A percentile compares a stretch with the other conserved stretches of the same genome.
Conservation (phyloP, 768 basidiomycete species). For the Leccinum truebloodii region DNA sequence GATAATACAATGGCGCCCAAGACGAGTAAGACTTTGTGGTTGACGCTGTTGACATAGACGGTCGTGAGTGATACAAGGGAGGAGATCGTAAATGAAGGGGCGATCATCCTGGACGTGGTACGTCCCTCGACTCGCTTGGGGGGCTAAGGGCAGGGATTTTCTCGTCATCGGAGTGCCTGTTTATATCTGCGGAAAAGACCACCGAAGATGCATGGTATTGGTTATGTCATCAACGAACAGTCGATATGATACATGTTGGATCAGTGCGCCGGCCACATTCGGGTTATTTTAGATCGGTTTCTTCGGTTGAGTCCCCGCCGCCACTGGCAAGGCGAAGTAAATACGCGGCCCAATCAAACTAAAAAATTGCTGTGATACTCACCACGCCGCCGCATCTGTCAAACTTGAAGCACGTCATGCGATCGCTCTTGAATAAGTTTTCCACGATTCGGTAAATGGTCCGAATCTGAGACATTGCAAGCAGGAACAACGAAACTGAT, state of each 20-base stretch:
- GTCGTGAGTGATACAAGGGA: slow-evolving; percentile 8
- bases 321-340: not conserved
- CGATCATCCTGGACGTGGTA: not conserved
- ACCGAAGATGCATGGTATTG: not conserved
- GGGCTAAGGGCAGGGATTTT: not conserved
- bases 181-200: slow-evolving; percentile 8
- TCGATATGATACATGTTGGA: not conserved
- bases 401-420: not conserved
- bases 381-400: not conserved
- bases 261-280: not conserved
- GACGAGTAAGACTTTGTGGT: not conserved
- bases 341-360: not conserved
- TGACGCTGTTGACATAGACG: not conserved
- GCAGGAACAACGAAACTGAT: not conserved
- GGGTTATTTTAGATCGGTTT: not conserved
- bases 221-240: not conserved
- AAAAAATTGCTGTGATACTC: not conserved
- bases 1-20: not conserved
- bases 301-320: not conserved
- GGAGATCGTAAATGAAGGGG: not conserved
- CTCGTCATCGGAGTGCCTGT: not conserved
- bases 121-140: not conserved
- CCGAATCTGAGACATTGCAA: not conserved
- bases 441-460: not conserved
- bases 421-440: not conserved